Evolutionary conservation across 2,329 filamentous ascomycete species (phyloP).

Genomic region (Bretziella fagacearum): DNA sequence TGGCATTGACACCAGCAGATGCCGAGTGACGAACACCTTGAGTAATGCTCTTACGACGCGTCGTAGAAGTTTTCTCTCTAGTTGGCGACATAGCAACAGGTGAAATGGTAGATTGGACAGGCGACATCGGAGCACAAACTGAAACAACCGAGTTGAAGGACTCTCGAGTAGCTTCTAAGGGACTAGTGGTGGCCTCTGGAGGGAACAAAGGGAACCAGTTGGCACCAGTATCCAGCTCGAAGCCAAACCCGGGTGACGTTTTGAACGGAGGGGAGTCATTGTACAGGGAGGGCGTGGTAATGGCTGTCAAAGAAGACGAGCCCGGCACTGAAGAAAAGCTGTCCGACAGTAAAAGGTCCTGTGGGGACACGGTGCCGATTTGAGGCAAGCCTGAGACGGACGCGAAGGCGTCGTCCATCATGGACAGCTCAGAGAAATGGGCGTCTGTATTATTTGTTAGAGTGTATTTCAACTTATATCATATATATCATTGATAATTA

Average conservation of each 20-base stretch:
- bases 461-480: not conserved
- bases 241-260: slow-evolving; percentile 59
- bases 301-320: slow-evolving; percentile 62
- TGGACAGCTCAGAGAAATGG: slow-evolving; percentile 40
- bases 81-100: not conserved
- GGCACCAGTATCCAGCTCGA: slow-evolving; percentile 38
- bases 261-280: slow-evolving; percentile 61
- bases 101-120: slow-evolving; percentile 1
- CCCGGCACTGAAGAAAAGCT: slow-evolving; percentile 56
- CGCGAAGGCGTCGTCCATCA: slow-evolving; percentile 35
- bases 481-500: slow-evolving; percentile 4
- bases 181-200: slow-evolving; percentile 20
- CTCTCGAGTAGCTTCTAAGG: slow-evolving; percentile 18
- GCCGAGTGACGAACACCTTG: slow-evolving; percentile 41
- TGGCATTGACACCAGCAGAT: slow-evolving; percentile 51
- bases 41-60: slow-evolving; percentile 8
- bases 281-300: slow-evolving; percentile 70
- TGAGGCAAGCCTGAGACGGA: slow-evolving; percentile 24
- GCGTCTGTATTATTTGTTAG: slow-evolving; percentile 25
- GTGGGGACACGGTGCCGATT: slow-evolving; percentile 63
- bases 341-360: slow-evolving; percentile 58
- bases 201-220: slow-evolving; percentile 63
- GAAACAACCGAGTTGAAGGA: slow-evolving; percentile 6
- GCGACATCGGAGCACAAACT: slow-evolving; percentile 9
- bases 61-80: not conserved